Evolutionary conservation across 768 basidiomycete species (phyloP).

Genomic region (Phaeotremella fagi): DNA sequence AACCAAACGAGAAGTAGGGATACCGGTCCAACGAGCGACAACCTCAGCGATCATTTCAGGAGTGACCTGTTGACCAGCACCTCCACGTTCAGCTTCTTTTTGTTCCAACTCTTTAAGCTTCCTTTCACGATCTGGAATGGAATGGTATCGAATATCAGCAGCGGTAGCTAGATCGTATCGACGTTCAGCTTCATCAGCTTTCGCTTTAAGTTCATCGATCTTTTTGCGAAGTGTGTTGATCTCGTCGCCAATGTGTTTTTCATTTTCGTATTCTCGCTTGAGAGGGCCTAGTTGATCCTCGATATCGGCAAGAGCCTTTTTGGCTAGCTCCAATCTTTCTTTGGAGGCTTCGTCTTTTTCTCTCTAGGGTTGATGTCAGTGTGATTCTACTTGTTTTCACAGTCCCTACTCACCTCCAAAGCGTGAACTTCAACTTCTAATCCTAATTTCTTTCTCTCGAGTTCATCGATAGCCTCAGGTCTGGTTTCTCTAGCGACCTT

Average conservation of each 20-base stretch:
- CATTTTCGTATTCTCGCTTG: constrained; percentile 77
- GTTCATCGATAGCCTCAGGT: constrained; percentile 86
- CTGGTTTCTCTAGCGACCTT: constrained; percentile 91
- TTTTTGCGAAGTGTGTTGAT: constrained; percentile 68
- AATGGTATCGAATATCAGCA: constrained; percentile 78
- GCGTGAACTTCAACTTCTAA: constrained; percentile 94
- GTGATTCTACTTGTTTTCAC: no score
- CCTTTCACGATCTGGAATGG: constrained; percentile 77
- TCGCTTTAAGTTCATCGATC: constrained; percentile 86
- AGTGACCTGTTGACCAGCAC: constrained; percentile 56
- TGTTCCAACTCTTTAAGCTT: constrained; percentile 54
- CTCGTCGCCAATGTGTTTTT: constrained; percentile 76
- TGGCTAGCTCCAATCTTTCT: constrained; percentile 68
- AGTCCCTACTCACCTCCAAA: constrained; percentile 53
- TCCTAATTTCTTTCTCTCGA: constrained; percentile 82
- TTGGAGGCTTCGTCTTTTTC: constrained; percentile 86
- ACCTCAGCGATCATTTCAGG: constrained; percentile 91
- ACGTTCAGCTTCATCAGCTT: constrained; percentile 88
- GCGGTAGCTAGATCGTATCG: constrained; percentile 56
- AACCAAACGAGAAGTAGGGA: constrained; percentile 74
- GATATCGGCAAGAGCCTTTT: constrained; percentile 73
- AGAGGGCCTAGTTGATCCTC: constrained; percentile 80
- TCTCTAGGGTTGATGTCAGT: constrained; percentile 47
- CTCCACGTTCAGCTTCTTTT: constrained; percentile 57
- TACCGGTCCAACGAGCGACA: constrained; percentile 85